phyloP scores from a whole-genome alignment of 1,139 yeast species.

The Yamadazyma diddensiae region DNA sequence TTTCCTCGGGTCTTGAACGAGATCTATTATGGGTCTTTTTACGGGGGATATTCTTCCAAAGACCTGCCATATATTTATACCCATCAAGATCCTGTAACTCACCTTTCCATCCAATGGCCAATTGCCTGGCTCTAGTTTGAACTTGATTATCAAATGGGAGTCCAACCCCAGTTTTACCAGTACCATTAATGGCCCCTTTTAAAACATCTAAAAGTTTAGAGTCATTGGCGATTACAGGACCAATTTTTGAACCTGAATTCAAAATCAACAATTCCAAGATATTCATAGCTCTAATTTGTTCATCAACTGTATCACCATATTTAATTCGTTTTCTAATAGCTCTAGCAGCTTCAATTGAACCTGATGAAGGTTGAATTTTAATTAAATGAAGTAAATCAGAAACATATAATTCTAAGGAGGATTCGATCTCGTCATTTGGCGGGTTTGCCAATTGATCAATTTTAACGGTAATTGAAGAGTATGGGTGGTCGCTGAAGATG shows the following conservation, averaged over 20 bases:
- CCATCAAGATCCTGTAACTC: conserved; percentile 53
- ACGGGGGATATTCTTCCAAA: conserved; percentile 40
- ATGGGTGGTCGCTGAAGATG: conserved; percentile 38
- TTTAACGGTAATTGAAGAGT: conserved; percentile 44
- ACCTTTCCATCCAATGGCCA: conserved; percentile 64
- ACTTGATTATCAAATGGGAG: conserved; percentile 42
- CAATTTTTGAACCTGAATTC: conserved; percentile 60
- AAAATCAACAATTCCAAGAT: conserved; percentile 72
- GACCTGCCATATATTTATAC: conserved; percentile 47
- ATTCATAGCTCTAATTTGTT: conserved; percentile 65
- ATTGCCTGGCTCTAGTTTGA: conserved; percentile 39
- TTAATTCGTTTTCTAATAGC: conserved; percentile 85
- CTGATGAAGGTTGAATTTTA: conserved; percentile 33
- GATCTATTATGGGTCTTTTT: conserved; percentile 10
- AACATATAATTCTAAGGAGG: conserved; percentile 33
- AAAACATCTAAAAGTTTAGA: conserved; percentile 67
- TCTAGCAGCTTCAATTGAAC: conserved; percentile 83
- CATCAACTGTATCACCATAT: conserved; percentile 61
- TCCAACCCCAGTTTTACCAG: conserved; percentile 38
- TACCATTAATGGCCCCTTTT: conserved; percentile 42
- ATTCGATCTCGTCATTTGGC: conserved; percentile 34
- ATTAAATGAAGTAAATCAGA: conserved; percentile 39
- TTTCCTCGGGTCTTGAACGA: conserved; percentile 6
- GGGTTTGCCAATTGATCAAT: conserved; percentile 41
- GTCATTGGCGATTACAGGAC: conserved; percentile 62